Percentiles rank a stretch among this genome's conserved stretches.
Conservation (phyloP, 2,329 filamentous ascomycete genomes). For the Cladosporium sp. region DNA sequence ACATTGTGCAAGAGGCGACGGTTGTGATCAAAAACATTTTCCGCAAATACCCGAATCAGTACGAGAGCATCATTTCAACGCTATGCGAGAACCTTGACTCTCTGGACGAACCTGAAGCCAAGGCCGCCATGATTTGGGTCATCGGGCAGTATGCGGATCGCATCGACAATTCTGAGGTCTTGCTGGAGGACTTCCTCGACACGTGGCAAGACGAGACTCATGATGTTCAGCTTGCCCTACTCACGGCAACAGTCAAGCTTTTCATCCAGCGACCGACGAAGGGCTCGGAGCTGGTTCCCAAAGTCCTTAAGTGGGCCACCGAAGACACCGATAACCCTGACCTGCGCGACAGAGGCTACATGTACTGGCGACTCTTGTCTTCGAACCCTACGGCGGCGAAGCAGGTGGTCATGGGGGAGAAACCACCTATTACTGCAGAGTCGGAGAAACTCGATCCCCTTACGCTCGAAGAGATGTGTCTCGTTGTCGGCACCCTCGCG, state of each 20-base stretch:
- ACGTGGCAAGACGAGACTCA: constrained; percentile 91
- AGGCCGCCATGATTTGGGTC: constrained; percentile 98
- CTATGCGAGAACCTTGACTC: constrained; percentile 95
- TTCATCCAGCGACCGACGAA: constrained; percentile 97
- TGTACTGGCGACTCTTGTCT: constrained; percentile 97
- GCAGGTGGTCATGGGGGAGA: constrained; percentile 91
- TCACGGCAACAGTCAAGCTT: constrained; percentile 94
- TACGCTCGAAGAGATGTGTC: constrained; percentile 93
- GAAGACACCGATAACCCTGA: constrained; percentile 99
- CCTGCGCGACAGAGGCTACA: constrained; percentile 89
- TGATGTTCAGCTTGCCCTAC: constrained; percentile 87
- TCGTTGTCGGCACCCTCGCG: constrained; percentile 90
- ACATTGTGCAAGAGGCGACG: constrained; percentile 97
- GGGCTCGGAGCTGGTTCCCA: constrained; percentile 85
- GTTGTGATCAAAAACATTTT: constrained; percentile 99
- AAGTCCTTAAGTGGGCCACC: constrained; percentile 95
- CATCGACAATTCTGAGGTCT: constrained; percentile 91
- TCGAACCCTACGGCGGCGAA: constrained; percentile 85
- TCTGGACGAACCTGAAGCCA: constrained; percentile 93
- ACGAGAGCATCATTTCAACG: constrained; percentile 94
- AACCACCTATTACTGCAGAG: constrained; percentile 92
- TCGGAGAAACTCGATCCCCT: constrained; percentile 85
- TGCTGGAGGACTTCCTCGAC: constrained; percentile 91
- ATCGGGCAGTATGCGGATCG: constrained; percentile 96
- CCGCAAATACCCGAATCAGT: constrained; percentile 97